Base-by-base conservation (phyloP, 306 rosid species). In the Trifolium subterraneum region DNA sequence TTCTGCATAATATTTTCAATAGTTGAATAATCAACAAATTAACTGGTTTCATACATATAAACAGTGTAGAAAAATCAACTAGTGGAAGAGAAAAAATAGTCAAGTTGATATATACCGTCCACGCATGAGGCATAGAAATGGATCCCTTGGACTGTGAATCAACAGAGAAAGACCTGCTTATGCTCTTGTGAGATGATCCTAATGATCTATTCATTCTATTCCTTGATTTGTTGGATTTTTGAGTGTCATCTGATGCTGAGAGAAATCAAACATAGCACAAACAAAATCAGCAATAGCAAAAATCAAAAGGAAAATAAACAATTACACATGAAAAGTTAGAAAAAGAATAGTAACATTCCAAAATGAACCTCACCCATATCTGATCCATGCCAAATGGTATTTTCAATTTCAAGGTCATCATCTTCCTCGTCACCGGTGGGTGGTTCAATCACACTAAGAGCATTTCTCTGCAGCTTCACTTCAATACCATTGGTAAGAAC, bases 401-500 rank as follows among this genome's bases (percentile, higher is more conserved):
- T 77, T 42, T 93, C 98, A 4, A 90, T 87, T 58, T 93, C 98
- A 70, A 93, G 96, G 64, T 93, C 97, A 16, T 90, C 97, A n/a
- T 90, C 97, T 70, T 88, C 98, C 77, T 93, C 98, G 2, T 88
- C 83, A 8, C 98, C 97, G 2, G 98, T 90, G 4, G 98, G 98
- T 78, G 98, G 86, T 83, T 90, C 98, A 69, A 93, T 79, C 79
- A 93, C 98, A 68, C 98, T 93, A 52, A 93, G 97, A 60, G 98
- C 98, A 77, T 93, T 93, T 79, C 98, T 91, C 72, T 93, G 98
- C 36, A 93, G 90, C 81, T 93, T 93, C 77, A 93, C 98, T 81
- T 93, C 98, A 76, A 93, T 90, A 39, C 98, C 98, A 78, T 93
- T 93, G 15, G 98, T 89, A 52, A 93, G 96, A 81, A 93, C 97